Percentiles rank a stretch among this genome's conserved stretches.
These are phyloP conservation scores for Heliophila coronopifolia DNA, from an alignment of 441 rosid species.

Conservation along the genomic window DNA sequence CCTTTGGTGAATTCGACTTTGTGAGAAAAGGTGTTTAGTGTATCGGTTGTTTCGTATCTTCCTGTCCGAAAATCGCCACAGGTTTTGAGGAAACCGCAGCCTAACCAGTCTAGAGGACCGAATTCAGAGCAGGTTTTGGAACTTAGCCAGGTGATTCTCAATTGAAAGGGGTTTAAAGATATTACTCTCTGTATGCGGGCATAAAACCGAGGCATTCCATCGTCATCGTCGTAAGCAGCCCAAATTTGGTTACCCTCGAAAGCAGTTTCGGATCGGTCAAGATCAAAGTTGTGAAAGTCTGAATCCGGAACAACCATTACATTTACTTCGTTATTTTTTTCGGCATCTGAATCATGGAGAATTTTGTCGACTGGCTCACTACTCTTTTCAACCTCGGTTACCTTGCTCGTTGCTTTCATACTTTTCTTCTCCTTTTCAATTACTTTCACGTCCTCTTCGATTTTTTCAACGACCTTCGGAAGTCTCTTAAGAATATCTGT, in stretches of 20 bases:
- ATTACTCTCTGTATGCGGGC: slow-evolving; percentile 78
- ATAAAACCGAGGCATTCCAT: slow-evolving; percentile 92
- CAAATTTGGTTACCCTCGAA: slow-evolving; percentile 71
- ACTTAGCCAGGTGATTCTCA: slow-evolving; percentile 90
- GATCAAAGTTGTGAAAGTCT: slow-evolving; percentile 83
- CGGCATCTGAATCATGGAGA: slow-evolving; percentile 19
- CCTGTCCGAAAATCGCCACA: slow-evolving; percentile 81
- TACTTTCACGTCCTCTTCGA: slow-evolving; percentile 23
- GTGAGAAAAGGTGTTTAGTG: slow-evolving; percentile 76
- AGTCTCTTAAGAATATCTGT: slow-evolving; percentile 40
- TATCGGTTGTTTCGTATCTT: slow-evolving; percentile 40
- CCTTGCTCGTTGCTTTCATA: slow-evolving; percentile 26
- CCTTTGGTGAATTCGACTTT: slow-evolving; percentile 74
- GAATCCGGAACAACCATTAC: slow-evolving; percentile 76
- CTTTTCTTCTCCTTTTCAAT: slow-evolving; percentile 33
- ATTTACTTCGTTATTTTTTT: slow-evolving; percentile 22
- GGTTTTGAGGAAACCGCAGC: slow-evolving; percentile 73
- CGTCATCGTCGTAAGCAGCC: slow-evolving; percentile 88
- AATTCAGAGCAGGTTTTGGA: slow-evolving; percentile 63
- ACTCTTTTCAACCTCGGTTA: slow-evolving; percentile 17
- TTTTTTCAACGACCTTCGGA: slow-evolving; percentile 35
- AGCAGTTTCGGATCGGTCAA: slow-evolving; percentile 61
- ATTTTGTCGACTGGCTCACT: slow-evolving; percentile 18
- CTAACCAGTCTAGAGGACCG: slow-evolving; percentile 67
- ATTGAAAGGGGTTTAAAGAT: slow-evolving; percentile 62